Evolutionary conservation across 2,329 filamentous ascomycete species (phyloP).

Genomic region (Scortechinia acanthostroma): DNA sequence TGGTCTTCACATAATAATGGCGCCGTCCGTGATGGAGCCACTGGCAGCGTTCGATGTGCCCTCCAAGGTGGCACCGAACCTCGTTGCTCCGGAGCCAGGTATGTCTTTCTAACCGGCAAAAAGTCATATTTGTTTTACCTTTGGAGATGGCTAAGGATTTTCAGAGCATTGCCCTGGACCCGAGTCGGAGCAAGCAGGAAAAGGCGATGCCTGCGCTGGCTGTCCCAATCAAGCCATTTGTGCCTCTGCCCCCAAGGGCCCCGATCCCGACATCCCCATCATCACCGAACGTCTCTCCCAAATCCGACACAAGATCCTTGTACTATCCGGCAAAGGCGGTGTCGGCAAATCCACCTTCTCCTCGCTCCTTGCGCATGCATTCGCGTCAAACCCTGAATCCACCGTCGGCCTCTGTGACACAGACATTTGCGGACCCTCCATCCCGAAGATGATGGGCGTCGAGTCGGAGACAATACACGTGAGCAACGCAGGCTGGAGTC

Average conservation of each 20-base stretch:
- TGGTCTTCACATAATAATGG: conserved; percentile 46
- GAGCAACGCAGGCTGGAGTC: conserved; percentile 63
- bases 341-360: conserved; percentile 72
- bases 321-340: conserved; percentile 69
- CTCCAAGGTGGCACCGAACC: conserved; percentile 50
- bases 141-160: not conserved
- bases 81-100: conserved; percentile 61
- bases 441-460: conserved; percentile 75
- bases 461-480: conserved; percentile 68
- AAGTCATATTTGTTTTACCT: too few relatives aligned
- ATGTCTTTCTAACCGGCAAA: not conserved
- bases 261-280: conserved; percentile 66
- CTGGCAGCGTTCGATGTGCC: conserved; percentile 45
- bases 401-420: conserved; percentile 73
- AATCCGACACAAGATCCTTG: conserved; percentile 65
- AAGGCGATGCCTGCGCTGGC: conserved; percentile 58
- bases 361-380: conserved; percentile 61
- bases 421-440: conserved; percentile 68
- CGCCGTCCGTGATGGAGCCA: conserved; percentile 53
- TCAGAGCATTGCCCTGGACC: conserved; percentile 67
- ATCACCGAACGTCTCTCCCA: conserved; percentile 62
- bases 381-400: conserved; percentile 52
- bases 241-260: conserved; percentile 66
- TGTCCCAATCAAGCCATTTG: conserved; percentile 72
- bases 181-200: conserved; percentile 38